Evolutionary conservation across 129 eudicot species (phyloP).

Genomic region (Artemisia argyi): DNA sequence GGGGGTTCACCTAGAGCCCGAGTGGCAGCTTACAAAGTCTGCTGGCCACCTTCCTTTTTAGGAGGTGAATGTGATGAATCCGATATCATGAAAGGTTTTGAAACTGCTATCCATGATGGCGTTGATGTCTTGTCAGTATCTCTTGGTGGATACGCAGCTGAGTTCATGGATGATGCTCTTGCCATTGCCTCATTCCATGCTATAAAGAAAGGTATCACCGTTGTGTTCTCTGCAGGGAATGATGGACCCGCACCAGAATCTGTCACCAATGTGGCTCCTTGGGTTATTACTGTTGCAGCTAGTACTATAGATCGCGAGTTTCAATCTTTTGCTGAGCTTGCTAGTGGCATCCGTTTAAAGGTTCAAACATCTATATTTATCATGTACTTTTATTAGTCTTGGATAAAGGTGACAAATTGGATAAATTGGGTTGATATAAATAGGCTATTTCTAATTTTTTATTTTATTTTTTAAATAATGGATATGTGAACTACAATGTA

Average conservation of each 20-base stretch:
- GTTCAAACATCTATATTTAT: slow-evolving; percentile 15
- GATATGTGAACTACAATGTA: no score
- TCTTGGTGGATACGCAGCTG: slow-evolving; percentile 35
- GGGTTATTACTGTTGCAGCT: slow-evolving; percentile 74
- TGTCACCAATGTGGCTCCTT: slow-evolving; percentile 71
- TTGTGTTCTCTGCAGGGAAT: slow-evolving; percentile 76
- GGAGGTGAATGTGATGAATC: slow-evolving; percentile 46
- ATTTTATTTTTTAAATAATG: no score
- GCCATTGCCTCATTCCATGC: slow-evolving; percentile 79
- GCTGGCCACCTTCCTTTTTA: slow-evolving; percentile 44
- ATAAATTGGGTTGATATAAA: no score
- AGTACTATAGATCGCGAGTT: slow-evolving; percentile 66
- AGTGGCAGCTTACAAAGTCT: slow-evolving; percentile 83
- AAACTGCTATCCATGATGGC: slow-evolving; percentile 74
- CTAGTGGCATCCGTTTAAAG: slow-evolving; percentile 41
- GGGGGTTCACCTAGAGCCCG: slow-evolving; percentile 89
- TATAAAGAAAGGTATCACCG: slow-evolving; percentile 47
- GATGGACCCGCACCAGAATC: slow-evolving; percentile 46
- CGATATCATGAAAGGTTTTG: slow-evolving; percentile 73
- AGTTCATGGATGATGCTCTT: slow-evolving; percentile 39
- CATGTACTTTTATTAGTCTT: neutral
- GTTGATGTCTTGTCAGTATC: slow-evolving; percentile 84
- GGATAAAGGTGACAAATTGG: no score
- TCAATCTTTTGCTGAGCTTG: slow-evolving; percentile 36
- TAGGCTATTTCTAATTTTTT: no score